phyloP scores from a whole-genome alignment of 2,329 filamentous ascomycete genomes.

The Orbilia quercus region DNA sequence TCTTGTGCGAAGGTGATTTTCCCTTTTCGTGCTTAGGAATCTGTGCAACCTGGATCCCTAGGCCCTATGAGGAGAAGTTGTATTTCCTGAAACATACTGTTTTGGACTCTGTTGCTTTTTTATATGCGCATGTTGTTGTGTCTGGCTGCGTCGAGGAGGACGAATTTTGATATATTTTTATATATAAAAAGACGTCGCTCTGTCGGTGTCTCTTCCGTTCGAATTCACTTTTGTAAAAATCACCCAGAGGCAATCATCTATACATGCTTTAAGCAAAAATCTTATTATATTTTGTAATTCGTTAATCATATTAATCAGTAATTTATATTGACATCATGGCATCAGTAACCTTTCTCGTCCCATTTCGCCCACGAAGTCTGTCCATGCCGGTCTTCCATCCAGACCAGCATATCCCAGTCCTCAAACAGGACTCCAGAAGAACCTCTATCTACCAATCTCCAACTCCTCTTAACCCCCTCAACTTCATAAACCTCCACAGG shows the following conservation, averaged over 20 bases:
- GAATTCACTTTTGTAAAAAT: no score
- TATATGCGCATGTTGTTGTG: no score
- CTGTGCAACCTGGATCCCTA: neutral
- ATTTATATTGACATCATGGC: no score
- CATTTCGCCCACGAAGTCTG: constrained; percentile 32
- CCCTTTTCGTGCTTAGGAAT: neutral
- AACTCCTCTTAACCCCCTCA: constrained; percentile 20
- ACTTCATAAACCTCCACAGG: constrained; percentile 32
- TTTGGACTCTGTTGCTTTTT: no score
- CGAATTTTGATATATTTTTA: no score
- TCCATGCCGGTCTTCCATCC: constrained; percentile 48
- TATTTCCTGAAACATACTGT: neutral
- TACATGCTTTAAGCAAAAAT: no score
- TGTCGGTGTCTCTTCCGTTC: no score
- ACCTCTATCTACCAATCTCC: constrained; percentile 44
- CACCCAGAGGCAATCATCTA: no score
- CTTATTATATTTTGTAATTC: no score
- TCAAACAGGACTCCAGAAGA: constrained; percentile 40
- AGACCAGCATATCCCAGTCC: constrained; percentile 25
- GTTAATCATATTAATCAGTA: no score
- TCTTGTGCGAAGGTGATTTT: neutral
- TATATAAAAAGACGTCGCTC: no score
- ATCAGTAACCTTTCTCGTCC: constrained; percentile 4
- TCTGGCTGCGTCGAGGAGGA: no score
- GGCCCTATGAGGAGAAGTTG: neutral